Percentiles rank a stretch among this genome's conserved stretches.
Conservation (phyloP, 352 stramenopile species). For the Globisporangium nunn region DNA sequence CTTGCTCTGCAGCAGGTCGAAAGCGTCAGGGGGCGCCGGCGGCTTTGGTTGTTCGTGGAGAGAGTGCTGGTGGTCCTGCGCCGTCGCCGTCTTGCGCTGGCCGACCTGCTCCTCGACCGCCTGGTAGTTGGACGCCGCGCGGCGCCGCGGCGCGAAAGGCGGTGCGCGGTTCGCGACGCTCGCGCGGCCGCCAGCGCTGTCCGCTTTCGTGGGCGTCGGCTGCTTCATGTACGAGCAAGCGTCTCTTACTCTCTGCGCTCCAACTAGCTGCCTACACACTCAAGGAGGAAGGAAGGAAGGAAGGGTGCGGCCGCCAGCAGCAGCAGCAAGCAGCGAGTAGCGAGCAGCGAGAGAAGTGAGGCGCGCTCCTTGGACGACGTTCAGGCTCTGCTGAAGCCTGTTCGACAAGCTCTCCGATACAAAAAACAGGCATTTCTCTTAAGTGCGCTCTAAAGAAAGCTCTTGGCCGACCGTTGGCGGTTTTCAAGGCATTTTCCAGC, state of each 20-base stretch:
- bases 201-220: constrained; percentile 7
- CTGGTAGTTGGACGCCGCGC: constrained; percentile 76
- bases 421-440: too few relatives aligned
- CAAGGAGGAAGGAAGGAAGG: too few relatives aligned
- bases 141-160: constrained; percentile 25
- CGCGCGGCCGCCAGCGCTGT: constrained; percentile 5
- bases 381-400: too few relatives aligned
- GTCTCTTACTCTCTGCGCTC: neutral
- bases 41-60: neutral
- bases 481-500: neutral
- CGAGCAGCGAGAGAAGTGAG: too few relatives aligned
- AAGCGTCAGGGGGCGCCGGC: constrained; percentile 27
- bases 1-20: constrained; percentile 76
- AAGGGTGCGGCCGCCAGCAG: too few relatives aligned
- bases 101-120: constrained; percentile 36
- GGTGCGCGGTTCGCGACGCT: constrained; percentile 13
- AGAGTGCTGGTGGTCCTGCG: constrained; percentile 16
- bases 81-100: constrained; percentile 23
- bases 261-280: too few relatives aligned
- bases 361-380: too few relatives aligned
- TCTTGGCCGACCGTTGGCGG: neutral
- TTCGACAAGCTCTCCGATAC: too few relatives aligned
- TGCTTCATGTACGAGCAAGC: constrained; percentile 2
- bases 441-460: too few relatives aligned
- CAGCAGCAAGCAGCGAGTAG: too few relatives aligned